Base-by-base conservation (phyloP, 441 rosid genomes). In the Pelargonium fulgidum region DNA sequence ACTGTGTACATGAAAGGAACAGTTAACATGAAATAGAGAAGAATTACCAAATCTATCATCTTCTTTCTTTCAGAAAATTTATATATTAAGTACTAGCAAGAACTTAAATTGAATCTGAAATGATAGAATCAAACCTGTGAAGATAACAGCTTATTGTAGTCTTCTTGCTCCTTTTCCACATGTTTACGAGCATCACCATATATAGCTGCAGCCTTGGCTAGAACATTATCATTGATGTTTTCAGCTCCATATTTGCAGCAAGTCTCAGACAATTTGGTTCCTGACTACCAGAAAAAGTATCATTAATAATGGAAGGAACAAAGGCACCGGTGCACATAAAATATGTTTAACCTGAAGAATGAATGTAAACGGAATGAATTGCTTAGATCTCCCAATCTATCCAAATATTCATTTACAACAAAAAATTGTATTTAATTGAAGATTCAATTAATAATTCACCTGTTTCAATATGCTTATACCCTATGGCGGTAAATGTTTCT, bases 181-280 rank as follows among this genome's bases (percentile, higher is more conserved):
- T 93, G 97, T 78, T 88, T 88, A 58, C 84, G 78, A 77, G 96
- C 89, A 84, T 89, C 98, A 56, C 98, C 96, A 63, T 89, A 93
- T 75, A 91, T 82, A 64, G 93, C 94, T 36, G 96, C 96, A 79
- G 94, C 90, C 76, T 91, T 93, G 14, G 96, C 94, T 13, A 93
- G 81, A 61, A 88, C 72, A 78, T 85, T 89, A 68, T 89, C 92
- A 11, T 85, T 82, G 69, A 87, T 85, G 76, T 89, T 91, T 75
- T 93, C 98, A 12, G 90, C 83, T 68, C 98, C 97, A 83, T 89
- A 93, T 68, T 70, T 84, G 79, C 87, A 82, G 74, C 91, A 89
- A 42, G 89, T 94, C 85, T 91, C 96, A 52, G 96, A 81, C 68
- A 93, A 83, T 78, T 88, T 93, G 76, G 89, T 86, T 77, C 98